Evolutionary conservation across 768 basidiomycete genomes (phyloP).

Genomic region (Russula ochroleuca): DNA sequence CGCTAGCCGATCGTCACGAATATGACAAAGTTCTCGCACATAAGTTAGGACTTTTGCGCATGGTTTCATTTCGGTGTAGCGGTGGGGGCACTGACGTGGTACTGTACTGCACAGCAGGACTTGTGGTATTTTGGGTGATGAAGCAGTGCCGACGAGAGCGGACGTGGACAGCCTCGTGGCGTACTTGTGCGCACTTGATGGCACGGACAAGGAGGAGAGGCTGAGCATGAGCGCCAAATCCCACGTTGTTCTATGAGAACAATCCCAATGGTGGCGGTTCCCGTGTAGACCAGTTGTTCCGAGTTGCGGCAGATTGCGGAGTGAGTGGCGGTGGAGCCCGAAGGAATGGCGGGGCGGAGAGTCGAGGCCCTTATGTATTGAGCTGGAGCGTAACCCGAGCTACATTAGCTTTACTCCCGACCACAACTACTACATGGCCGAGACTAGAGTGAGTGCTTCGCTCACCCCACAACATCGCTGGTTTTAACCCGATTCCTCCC

Average conservation of each 20-base stretch:
- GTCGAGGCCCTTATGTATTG: neutral
- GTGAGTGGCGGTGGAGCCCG: neutral
- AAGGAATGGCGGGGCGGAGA: neutral
- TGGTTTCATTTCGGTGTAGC: neutral
- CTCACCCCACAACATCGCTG: neutral
- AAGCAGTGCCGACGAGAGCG: neutral
- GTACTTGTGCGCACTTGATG: neutral
- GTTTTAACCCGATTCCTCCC: neutral
- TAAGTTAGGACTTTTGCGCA: neutral
- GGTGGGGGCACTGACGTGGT: neutral
- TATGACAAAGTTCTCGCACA: neutral
- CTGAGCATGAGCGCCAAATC: neutral
- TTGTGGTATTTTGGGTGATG: neutral
- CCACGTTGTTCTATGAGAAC: neutral
- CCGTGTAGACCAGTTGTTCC: neutral
- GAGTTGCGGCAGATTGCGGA: neutral
- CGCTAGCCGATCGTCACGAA: neutral
- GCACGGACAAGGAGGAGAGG: neutral
- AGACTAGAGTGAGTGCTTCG: neutral
- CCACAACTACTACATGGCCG: slow-evolving; percentile 3
- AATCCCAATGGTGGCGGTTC: neutral
- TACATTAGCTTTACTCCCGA: neutral
- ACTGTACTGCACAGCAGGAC: neutral
- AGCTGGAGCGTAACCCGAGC: neutral
- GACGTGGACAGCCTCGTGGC: neutral